Evolutionary conservation across 306 rosid species (phyloP).

Genomic region (Chamaecrista fasciculata): DNA sequence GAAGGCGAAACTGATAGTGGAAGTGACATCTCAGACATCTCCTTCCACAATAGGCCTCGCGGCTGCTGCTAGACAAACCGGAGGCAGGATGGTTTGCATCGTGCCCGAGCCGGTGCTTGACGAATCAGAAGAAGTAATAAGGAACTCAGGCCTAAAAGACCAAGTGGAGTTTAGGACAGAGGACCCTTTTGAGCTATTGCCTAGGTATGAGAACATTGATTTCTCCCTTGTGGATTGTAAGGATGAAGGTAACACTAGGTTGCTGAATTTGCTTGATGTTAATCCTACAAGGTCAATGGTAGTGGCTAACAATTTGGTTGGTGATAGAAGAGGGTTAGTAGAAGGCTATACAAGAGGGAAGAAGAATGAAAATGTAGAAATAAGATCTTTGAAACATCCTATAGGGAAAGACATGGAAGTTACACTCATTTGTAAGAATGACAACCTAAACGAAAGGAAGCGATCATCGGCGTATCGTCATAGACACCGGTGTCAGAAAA

Average conservation of each 20-base stretch:
- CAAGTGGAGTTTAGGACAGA: constrained; percentile 60
- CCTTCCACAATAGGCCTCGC: constrained; percentile 67
- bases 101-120: constrained; percentile 50
- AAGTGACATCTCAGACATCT: constrained; percentile 53
- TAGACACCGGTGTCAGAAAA: constrained; percentile 7
- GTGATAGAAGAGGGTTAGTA: constrained; percentile 39
- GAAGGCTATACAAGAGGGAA: constrained; percentile 36
- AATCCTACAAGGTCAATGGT: constrained; percentile 56
- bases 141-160: constrained; percentile 48
- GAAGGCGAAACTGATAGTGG: constrained; percentile 67
- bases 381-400: constrained; percentile 53
- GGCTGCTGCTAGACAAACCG: constrained; percentile 57
- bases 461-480: constrained; percentile 16
- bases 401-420: constrained; percentile 62
- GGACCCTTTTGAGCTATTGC: constrained; percentile 48
- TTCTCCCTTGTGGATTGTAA: constrained; percentile 61
- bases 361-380: constrained; percentile 38
- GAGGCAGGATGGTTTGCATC: constrained; percentile 60
- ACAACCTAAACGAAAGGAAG: constrained; percentile 17
- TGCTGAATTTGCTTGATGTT: constrained; percentile 48
- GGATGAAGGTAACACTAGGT: constrained; percentile 37
- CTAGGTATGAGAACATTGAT: constrained; percentile 51
- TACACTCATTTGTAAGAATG: constrained; percentile 40
- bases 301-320: constrained; percentile 51
- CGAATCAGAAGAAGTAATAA: constrained; percentile 45